Conservation (phyloP, 202 grass and related monocot species). For the Saccharum hybrid region DNA sequence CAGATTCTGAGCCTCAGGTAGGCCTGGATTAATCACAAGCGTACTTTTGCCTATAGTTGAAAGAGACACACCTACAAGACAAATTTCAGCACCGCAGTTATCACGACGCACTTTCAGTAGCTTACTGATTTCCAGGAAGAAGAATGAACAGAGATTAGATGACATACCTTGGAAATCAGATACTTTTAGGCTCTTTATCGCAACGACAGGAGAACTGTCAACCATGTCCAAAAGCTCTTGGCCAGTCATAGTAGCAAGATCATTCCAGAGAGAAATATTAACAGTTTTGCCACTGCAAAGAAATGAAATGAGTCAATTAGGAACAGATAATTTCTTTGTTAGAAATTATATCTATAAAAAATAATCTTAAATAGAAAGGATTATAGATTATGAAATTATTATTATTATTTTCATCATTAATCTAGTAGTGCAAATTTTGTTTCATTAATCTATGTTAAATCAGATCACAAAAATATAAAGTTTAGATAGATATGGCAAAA, state of each 20-base stretch:
- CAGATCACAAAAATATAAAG: not conserved
- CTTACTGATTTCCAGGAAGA: not conserved
- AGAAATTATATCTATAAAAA: not conserved
- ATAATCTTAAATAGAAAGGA: not conserved
- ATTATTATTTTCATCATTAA: not conserved
- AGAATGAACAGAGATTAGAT: not conserved
- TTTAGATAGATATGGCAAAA: not conserved
- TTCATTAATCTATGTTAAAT: not conserved
- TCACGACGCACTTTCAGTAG: not conserved
- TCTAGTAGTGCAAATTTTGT: not conserved
- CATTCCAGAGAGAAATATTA: conserved; percentile 79
- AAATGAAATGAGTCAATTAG: conserved; percentile 10
- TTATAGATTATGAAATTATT: not conserved
- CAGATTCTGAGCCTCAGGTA: conserved; percentile 69
- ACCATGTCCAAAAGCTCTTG: conserved; percentile 89
- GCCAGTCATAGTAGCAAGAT: conserved; percentile 82
- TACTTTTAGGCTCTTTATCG: conserved; percentile 82
- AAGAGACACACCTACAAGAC: conserved; percentile 69
- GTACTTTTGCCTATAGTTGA: conserved; percentile 86
- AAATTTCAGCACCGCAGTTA: conserved; percentile 2
- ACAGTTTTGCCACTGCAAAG: conserved; percentile 85
- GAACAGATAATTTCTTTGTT: not conserved
- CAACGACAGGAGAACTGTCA: conserved; percentile 72
- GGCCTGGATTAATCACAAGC: conserved; percentile 66
- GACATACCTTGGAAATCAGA: conserved; percentile 88